phyloP scores from a whole-genome alignment of 2,329 filamentous ascomycete genomes.

The Apiospora sp. region DNA sequence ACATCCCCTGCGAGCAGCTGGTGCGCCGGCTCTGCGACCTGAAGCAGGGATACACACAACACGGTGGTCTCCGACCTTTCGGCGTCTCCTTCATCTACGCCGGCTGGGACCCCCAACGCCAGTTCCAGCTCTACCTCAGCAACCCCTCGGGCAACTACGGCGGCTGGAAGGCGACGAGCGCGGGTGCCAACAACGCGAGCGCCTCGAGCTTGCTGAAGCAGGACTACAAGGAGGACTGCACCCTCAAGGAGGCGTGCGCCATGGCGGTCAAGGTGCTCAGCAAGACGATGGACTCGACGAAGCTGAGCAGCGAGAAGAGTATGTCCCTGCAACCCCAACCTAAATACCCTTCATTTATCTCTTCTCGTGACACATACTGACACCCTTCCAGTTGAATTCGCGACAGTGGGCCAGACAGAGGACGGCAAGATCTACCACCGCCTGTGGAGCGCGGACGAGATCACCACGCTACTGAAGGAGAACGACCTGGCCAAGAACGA shows the following conservation, averaged over 20 bases:
- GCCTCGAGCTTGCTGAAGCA: slow-evolving; percentile 98
- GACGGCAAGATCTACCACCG: slow-evolving; percentile 98
- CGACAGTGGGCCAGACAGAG: slow-evolving; percentile 94
- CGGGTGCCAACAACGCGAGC: slow-evolving; percentile 97
- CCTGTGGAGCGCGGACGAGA: slow-evolving; percentile 96
- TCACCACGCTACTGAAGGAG: slow-evolving; percentile 91
- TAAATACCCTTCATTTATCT: too few relatives aligned
- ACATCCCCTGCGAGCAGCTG: slow-evolving; percentile 98
- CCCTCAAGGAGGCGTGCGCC: slow-evolving; percentile 93
- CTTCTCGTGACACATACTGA: slow-evolving; percentile 37
- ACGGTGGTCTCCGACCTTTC: slow-evolving; percentile 96
- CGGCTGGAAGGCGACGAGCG: slow-evolving; percentile 98
- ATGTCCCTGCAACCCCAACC: slow-evolving; percentile 49
- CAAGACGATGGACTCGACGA: slow-evolving; percentile 99
- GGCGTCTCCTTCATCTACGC: slow-evolving; percentile 99
- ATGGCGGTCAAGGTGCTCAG: slow-evolving; percentile 98
- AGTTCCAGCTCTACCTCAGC: slow-evolving; percentile 99
- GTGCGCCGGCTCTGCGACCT: slow-evolving; percentile 96
- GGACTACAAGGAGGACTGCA: slow-evolving; percentile 99
- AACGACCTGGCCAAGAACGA: slow-evolving; percentile 93
- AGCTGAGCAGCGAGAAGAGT: slow-evolving; percentile 99
- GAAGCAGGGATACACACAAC: slow-evolving; percentile 99
- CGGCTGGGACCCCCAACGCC: slow-evolving; percentile 92
- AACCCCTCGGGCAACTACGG: slow-evolving; percentile 99
- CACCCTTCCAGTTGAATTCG: slow-evolving; percentile 83